phyloP scores from a whole-genome alignment of 768 basidiomycete genomes.

The Sarcodon sp. region DNA sequence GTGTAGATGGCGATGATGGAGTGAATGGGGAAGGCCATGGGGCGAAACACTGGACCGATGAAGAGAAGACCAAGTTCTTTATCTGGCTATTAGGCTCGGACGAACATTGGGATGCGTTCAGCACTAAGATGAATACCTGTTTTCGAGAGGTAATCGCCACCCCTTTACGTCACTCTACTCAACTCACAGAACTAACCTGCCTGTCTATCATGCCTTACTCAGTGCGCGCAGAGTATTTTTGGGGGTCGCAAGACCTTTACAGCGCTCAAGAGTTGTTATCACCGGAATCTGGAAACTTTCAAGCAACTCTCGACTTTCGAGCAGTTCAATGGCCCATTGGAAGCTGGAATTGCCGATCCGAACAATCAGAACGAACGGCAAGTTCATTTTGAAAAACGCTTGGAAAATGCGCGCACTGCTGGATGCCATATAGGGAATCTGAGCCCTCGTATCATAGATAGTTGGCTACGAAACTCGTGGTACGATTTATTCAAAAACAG shows the following conservation, averaged over 20 bases:
- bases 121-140: conserved; percentile 74
- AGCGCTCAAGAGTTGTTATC: conserved; percentile 75
- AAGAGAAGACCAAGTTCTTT: conserved; percentile 69
- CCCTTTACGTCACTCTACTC: neutral
- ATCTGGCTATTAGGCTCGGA: conserved; percentile 71
- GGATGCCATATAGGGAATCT: conserved; percentile 65
- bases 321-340: conserved; percentile 17
- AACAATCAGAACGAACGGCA: conserved; percentile 51
- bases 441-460: conserved; percentile 60
- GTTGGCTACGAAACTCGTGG: conserved; percentile 72
- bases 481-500: conserved; percentile 61
- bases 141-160: conserved; percentile 46
- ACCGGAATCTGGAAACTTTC: conserved; percentile 77
- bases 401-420: conserved; percentile 50
- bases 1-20: conserved; percentile 9
- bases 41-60: conserved; percentile 79
- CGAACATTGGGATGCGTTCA: conserved; percentile 67
- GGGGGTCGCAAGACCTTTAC: conserved; percentile 72
- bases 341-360: conserved; percentile 8
- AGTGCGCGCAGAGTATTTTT: conserved; percentile 67
- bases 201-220: neutral
- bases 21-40: conserved; percentile 23
- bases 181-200: neutral
- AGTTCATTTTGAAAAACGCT: conserved; percentile 59
- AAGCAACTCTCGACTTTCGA: conserved; percentile 74